phyloP scores from a whole-genome alignment of 306 rosid genomes.

The Castanea mollissima region DNA sequence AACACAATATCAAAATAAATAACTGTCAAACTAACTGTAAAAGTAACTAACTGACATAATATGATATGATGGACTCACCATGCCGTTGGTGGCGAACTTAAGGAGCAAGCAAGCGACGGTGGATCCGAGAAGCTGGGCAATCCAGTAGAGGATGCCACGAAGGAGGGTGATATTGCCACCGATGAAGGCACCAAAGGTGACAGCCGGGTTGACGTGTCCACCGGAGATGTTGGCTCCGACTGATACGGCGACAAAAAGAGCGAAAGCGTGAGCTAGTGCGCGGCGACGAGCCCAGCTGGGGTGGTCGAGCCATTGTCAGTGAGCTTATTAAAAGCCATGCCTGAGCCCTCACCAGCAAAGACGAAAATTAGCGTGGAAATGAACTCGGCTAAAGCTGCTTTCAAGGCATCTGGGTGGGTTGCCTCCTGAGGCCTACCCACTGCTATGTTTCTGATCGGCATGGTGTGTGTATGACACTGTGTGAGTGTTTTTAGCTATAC shows the following conservation, averaged over 20 bases:
- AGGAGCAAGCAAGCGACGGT: slow-evolving; percentile 65
- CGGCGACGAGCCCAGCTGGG: slow-evolving; percentile 67
- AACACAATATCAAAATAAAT: not conserved
- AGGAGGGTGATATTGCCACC: slow-evolving; percentile 81
- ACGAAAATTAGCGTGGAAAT: slow-evolving; percentile 86
- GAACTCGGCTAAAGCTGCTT: slow-evolving; percentile 76
- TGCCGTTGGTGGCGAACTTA: slow-evolving; percentile 46
- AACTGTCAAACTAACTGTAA: not conserved
- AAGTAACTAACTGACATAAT: not conserved
- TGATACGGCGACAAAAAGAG: slow-evolving; percentile 77
- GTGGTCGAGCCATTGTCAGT: slow-evolving; percentile 46
- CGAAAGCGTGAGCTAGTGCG: slow-evolving; percentile 74
- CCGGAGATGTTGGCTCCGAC: slow-evolving; percentile 81
- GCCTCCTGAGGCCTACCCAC: slow-evolving; percentile 65
- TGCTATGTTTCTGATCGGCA: slow-evolving; percentile 77
- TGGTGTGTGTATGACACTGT: not conserved
- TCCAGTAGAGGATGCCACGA: slow-evolving; percentile 72
- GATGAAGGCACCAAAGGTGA: slow-evolving; percentile 79
- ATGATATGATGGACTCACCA: slow-evolving; percentile 33
- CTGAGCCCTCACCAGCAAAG: slow-evolving; percentile 84
- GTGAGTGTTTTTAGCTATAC: not conserved
- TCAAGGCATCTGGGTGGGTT: slow-evolving; percentile 59
- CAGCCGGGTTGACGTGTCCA: slow-evolving; percentile 96
- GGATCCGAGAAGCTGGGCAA: slow-evolving; percentile 89
- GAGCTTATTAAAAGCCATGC: slow-evolving; percentile 81